Evolutionary conservation across 1,139 yeast genomes (phyloP).

Genomic region (Taiozyma sp.): DNA sequence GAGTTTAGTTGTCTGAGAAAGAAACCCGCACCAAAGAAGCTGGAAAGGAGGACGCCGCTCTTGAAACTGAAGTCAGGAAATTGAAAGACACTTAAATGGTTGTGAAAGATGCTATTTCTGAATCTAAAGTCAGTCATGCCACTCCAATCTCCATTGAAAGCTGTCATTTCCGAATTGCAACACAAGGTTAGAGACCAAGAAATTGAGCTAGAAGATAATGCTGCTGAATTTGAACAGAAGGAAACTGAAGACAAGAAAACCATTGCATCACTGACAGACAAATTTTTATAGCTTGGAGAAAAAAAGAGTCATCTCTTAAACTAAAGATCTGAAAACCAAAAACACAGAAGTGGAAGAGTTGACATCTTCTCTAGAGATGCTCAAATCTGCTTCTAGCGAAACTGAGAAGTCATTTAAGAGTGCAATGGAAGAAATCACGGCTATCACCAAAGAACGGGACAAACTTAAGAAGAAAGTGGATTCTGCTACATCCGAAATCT

Average conservation of each 20-base stretch:
- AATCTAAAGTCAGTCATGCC: constrained; percentile 1
- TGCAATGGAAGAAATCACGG: neutral
- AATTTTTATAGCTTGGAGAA: constrained; percentile 25
- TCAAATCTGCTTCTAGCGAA: neutral
- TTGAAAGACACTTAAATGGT: neutral
- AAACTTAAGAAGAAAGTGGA: constrained; percentile 8
- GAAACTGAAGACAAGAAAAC: constrained; percentile 16
- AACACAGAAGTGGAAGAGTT: constrained; percentile 11
- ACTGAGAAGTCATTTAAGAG: neutral
- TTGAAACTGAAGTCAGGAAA: neutral
- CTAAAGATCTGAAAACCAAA: constrained; percentile 11
- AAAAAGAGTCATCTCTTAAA: constrained; percentile 13
- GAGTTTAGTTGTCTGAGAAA: neutral
- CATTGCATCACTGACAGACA: constrained; percentile 10
- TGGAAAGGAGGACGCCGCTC: neutral
- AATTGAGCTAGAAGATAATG: constrained; percentile 20
- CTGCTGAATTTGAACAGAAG: constrained; percentile 17
- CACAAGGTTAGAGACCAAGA: constrained; percentile 9
- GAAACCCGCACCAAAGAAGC: neutral
- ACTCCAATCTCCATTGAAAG: neutral
- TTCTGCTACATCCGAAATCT: constrained; percentile 1
- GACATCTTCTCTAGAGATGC: neutral
- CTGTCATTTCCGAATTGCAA: neutral
- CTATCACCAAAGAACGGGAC: constrained; percentile 1
- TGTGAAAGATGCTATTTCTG: constrained; percentile 1